Base-by-base conservation (phyloP, 2,329 filamentous ascomycete species). In the Pyricularia pennisetigena region DNA sequence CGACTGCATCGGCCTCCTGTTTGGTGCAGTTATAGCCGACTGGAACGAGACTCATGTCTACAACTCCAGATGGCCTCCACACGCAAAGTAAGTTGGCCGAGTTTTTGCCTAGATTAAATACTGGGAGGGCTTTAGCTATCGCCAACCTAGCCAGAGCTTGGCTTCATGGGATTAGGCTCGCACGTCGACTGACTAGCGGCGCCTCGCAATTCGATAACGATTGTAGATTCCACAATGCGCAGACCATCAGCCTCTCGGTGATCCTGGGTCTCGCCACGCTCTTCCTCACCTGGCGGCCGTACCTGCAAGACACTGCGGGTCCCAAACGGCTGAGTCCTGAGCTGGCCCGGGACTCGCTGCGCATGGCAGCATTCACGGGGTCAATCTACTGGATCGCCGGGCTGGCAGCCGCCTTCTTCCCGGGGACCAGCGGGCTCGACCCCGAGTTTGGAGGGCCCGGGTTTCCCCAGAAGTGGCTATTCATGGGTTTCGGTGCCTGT, bases 41-140 rank as follows among this genome's bases (percentile, higher is more conserved):
- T 79, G 75, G 71, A 76, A 76, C 71, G 72, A 76, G 68, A 80
- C 79, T 8, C 80, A 82, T 70, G 78, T 81, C 67, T 77, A 76
- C 71, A 82, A 82, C 69, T 78, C 80, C 6, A 75, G 77, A 59
- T 82, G 80, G 80, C 76, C 79, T n/a, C 80, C 80, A 2, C 80
- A 82, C 68, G 80, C 80, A 6, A 82, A 80, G 80, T 81, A 68
- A 69, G 76, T 73, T 12, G 23, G 24, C 26, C 24, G 9, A 16
- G 41, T 49, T 49, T 49, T 20, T n/a, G n/a, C n/a, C n/a, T n/a
- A n/a, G 41, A 7, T 10, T n/a, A 49, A 49, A 4, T 49, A 49
- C 41, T 35, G 32, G 32, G 10, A 10, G 41, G 41, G 9, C 30
- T 8, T 20, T 20, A 49, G 14, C 20, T 16, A 49, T 49, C 5